A percentile compares a stretch with the other conserved stretches of the same genome.
phyloP scores from a whole-genome alignment of 768 basidiomycete genomes.

The Neoboletus subvelutipes region DNA sequence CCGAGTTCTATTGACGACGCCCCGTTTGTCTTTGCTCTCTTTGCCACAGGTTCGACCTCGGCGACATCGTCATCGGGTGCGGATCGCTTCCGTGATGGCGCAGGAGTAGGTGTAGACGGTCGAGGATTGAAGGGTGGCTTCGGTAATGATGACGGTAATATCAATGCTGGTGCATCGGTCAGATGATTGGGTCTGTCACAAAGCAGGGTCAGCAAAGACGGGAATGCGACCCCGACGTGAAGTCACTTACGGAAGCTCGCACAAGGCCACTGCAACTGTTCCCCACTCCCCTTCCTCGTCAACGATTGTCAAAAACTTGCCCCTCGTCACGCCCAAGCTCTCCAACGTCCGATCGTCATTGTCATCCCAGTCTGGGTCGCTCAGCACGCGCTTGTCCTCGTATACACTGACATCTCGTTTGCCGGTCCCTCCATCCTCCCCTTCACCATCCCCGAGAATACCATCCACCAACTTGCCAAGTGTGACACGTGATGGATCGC shows the following conservation, averaged over 20 bases:
- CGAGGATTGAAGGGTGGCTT: slow-evolving; percentile 48
- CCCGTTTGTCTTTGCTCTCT: slow-evolving; percentile 46
- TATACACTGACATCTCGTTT: slow-evolving; percentile 73
- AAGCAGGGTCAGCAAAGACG: neutral
- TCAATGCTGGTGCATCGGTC: slow-evolving; percentile 48
- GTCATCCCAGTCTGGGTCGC: slow-evolving; percentile 93
- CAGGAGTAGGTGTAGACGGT: slow-evolving; percentile 37
- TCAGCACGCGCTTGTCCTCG: slow-evolving; percentile 83
- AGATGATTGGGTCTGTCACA: slow-evolving; percentile 54
- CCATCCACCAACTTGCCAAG: slow-evolving; percentile 73
- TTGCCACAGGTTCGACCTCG: slow-evolving; percentile 57
- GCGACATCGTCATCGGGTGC: slow-evolving; percentile 58
- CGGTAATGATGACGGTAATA: slow-evolving; percentile 67
- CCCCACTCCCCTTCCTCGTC: slow-evolving; percentile 83
- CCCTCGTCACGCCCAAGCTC: slow-evolving; percentile 74
- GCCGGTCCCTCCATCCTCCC: slow-evolving; percentile 34
- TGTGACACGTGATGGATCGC: slow-evolving; percentile 67
- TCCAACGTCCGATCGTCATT: slow-evolving; percentile 79
- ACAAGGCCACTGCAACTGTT: slow-evolving; percentile 70
- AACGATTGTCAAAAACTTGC: slow-evolving; percentile 85
- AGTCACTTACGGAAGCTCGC: slow-evolving; percentile 64
- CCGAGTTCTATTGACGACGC: slow-evolving; percentile 19
- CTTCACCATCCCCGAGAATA: slow-evolving; percentile 54
- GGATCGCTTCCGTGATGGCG: slow-evolving; percentile 55
- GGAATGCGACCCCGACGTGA: neutral